Evolutionary conservation across 1,284 basidiomycete species (phyloP), one percentile per base, ranked within the genome.

Genomic region (Boletus semigastroideus): DNA sequence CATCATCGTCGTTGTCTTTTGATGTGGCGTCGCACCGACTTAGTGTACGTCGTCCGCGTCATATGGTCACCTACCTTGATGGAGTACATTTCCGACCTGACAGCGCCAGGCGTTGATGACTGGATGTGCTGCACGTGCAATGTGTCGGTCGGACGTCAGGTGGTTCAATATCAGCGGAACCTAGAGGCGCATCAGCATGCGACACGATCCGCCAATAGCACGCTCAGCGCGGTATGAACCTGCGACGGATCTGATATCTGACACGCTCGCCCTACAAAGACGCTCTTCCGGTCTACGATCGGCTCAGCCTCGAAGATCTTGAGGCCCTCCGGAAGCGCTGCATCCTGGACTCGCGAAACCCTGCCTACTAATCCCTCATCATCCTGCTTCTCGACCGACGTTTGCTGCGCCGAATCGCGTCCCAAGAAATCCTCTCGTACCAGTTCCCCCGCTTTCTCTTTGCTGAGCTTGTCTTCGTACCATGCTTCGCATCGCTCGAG

Each of bases 1-100:
- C 92, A 56, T 97, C 91, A 56, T 98, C 94, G 56, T 95, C 92
- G 55, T 95, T 94, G 66, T 97, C 94, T 94, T 57, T 50, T 31
- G 19, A 49, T 48, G 19, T 17, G 7, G 14, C 25, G n/a, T 52
- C 42, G 31, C n/a, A 36, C 11, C 30, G 22, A 46, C 47, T 46
- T 41, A 45, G 48, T 28, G 25, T 19, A 37, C 16, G 7, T 16
- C 39, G 48, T 36, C 20, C 27, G 6, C 19, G n/a, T 40, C 30
- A 9, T 30, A 39, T 28, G 39, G 38, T 44, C 34, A 56, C 69
- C 40, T 49, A 87, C 90, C 89, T 79, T 92, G 87, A 63, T 92
- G 86, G 25, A 90, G 69, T 4, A 84, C 67, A 45, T 69, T 77
- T 45, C 84, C 83, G 3, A 84, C 77, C 60, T 82, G 80, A 73